Evolutionary conservation across 176 grass and related monocot species (phyloP).

Genomic region (Triticum monococcum): DNA sequence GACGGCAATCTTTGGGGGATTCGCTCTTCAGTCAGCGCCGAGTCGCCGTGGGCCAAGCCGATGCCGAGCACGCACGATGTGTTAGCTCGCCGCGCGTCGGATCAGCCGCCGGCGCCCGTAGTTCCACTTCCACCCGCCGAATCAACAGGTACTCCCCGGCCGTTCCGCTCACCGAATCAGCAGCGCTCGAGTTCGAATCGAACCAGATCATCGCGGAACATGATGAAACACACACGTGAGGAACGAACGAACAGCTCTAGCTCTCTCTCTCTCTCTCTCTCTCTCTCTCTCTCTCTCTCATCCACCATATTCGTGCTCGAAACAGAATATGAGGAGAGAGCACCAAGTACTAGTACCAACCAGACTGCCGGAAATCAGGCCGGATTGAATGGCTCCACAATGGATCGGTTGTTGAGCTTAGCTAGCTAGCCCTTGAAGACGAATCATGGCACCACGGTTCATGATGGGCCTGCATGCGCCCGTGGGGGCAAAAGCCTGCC

Average conservation of each 20-base stretch:
- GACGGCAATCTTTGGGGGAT: too few species aligned
- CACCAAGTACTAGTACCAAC: not conserved
- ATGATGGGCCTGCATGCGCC: constrained; percentile 41
- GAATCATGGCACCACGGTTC: constrained; percentile 21
- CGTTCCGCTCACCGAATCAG: too few species aligned
- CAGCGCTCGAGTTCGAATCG: too few species aligned
- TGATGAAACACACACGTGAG: not conserved
- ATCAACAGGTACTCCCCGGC: too few species aligned
- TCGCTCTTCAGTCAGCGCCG: too few species aligned
- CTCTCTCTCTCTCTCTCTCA: too few species aligned
- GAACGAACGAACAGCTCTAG: not conserved
- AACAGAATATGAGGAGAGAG: not conserved
- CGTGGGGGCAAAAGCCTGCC: constrained; percentile 47
- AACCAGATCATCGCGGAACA: too few species aligned
- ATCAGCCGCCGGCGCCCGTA: not conserved
- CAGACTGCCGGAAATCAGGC: not conserved
- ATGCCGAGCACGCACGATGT: too few species aligned
- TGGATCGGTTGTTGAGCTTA: not conserved
- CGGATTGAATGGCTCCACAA: constrained; percentile 10
- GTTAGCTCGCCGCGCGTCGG: not conserved
- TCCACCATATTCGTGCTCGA: not conserved
- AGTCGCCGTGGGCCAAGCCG: too few species aligned
- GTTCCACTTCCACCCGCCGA: not conserved
- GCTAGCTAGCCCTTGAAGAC: not conserved
- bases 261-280: too few species aligned